phyloP scores from a whole-genome alignment of 2,329 filamentous ascomycete genomes.

The Colletotrichum truncatum region DNA sequence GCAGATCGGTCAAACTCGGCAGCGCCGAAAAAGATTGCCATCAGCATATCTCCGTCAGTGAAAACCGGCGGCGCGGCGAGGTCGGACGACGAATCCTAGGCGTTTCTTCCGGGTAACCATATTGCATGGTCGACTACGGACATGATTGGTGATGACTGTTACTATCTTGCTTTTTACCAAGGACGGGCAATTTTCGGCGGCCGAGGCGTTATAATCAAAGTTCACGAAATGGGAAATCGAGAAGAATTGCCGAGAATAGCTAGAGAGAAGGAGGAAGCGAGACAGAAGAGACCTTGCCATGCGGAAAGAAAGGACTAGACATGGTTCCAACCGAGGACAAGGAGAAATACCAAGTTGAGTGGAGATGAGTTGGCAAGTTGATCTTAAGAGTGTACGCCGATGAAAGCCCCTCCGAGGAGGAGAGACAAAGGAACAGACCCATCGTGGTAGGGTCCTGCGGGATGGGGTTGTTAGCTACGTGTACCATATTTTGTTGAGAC shows the following conservation, averaged over 20 bases:
- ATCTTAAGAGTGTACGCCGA: neutral
- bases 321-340: neutral
- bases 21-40: conserved; percentile 64
- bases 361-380: conserved; percentile 14
- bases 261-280: neutral
- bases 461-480: conserved; percentile 15
- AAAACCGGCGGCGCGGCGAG: conserved; percentile 49
- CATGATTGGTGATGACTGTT: conserved; percentile 24
- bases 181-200: conserved; percentile 17
- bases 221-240: conserved; percentile 27
- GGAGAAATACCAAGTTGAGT: neutral
- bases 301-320: neutral
- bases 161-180: conserved; percentile 22
- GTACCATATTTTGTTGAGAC: conserved; percentile 26
- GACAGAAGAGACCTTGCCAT: neutral
- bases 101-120: neutral
- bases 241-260: conserved; percentile 18
- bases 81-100: conserved; percentile 51
- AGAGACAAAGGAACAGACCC: conserved; percentile 4
- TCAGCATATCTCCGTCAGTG: conserved; percentile 60
- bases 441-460: conserved; percentile 5
- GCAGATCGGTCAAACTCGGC: conserved; percentile 49
- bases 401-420: neutral
- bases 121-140: neutral
- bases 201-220: conserved; percentile 25